Evolutionary conservation across 2,329 filamentous ascomycete genomes (phyloP), one percentile per base, ranked within the genome.

Genomic region (Biscogniauxia sp.): DNA sequence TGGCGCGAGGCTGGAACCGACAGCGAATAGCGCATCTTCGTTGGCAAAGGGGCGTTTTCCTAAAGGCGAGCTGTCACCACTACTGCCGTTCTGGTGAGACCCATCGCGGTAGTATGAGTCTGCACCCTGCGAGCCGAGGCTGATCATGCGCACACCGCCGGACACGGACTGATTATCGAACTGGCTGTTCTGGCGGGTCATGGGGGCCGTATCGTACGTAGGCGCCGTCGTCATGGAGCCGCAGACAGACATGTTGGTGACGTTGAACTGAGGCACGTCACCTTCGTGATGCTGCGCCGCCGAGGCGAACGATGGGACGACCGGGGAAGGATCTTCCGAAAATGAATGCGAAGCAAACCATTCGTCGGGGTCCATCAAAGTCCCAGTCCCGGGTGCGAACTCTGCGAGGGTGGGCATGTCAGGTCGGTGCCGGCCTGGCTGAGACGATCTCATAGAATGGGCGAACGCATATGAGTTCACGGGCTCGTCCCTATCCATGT

Each of bases 361-460:
- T 45, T 71, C 74, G 41, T 68, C 70, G 5, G 78, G 78, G 53
- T 76, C 73, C 63, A 79, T 68, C 58, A 80, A 73, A 49, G 77
- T 67, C 32, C 71, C 71, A 15, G 72, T 66, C 54, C 61, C 56
- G 20, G 64, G 56, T 32, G 61, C 57, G 20, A 71, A 65, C 61
- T 79, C 78, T n/a, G 75, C 68, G 28, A 80, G 72, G 5, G 74
- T 72, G 45, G 75, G 70, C 51, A 79, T 72, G 26, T 69, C 72
- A 56, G 68, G 64, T 28, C 65, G 69, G 61, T 69, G 72, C 53
- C 66, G 69, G n/a, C 62, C 65, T 11, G 60, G 63, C 20, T 70
- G 66, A 7, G 66, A 61, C 20, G 66, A 68, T 50, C 69, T 70
- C 58, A 71, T 69, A 9, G 68, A 64, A 6, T 68, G 54, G 25